Evolutionary conservation across 1,284 basidiomycete species (phyloP), one percentile per base, ranked within the genome.

Genomic region (Cutaneotrichosporon sp.): DNA sequence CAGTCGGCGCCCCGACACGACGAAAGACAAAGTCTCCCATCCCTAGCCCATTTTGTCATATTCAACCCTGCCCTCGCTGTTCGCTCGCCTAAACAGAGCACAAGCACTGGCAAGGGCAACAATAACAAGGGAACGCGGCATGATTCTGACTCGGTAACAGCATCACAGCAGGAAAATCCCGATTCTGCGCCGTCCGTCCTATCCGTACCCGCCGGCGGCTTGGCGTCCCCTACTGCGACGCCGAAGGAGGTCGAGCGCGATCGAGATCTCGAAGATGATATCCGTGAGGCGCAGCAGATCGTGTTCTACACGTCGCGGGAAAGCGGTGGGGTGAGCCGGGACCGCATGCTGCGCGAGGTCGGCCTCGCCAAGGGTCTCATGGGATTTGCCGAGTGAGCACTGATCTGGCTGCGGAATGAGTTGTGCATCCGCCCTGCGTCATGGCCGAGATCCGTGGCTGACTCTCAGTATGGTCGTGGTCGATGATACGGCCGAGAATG

Each of bases 301-400:
- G 39, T 71, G 2, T 73, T 71, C 52, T 73, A 73, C 58, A 73
- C 68, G 14, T 63, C 62, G 5, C 54, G 62, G 25, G 60, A 66
- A 32, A 60, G 57, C 4, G 61, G 63, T 5, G 58, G 64, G 14
- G 67, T 73, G 16, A 67, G 62, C 51, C 51, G 71, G 38, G 66
- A 71, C 55, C 63, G 51, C 31, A 73, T 71, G 71, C 54, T 73
- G 43, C 56, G 68, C 50, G 70, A 73, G 58, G 66, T 68, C 6
- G 68, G 71, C 9, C 53, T 73, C 5, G 66, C 67, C 6, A 71
- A 68, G 54, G 71, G 71, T 12, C 45, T 73, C 11, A 71, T 71
- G 66, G 66, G 67, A 4, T 71, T 73, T 50, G 57, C 60, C 11
- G 66, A 68, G 66, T 49, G 27, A 42, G 48, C 22, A 5, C 26